Evolutionary conservation across 1,284 basidiomycete genomes (phyloP), one percentile per base, ranked within the genome.

Genomic region (Microbotryum intermedium): DNA sequence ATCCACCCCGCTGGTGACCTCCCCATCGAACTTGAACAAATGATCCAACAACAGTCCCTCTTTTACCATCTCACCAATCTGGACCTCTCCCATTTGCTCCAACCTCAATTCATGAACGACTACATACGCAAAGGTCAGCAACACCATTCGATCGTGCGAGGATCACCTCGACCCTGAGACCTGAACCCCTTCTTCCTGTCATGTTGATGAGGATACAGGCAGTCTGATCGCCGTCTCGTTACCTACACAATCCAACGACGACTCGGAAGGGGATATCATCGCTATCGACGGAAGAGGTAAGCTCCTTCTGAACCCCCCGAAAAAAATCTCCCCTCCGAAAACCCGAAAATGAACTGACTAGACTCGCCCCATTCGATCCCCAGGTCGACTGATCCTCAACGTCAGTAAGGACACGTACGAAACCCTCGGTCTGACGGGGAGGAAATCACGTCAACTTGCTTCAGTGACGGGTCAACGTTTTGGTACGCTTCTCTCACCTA

Each of bases 351-450:
- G n/a, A 16, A 5, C 34, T 39, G 34, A 39, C 3, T 39, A 11
- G 34, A 39, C 11, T 39, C n/a, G 20, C 47, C 21, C 26, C 8
- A 2, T 1, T 6, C 8, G 3, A 13, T 8, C 1, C 4, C 0
- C 56, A 67, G 65, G 65, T 20, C 60, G 65, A 11, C 58, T 67
- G 13, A 25, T 67, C 13, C 43, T 67, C 3, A 62, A 48, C 34
- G 58, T 67, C 6, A 43, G 53, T 1, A 67, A 67, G 20, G 53
- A 58, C 34, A 65, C 65, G 6, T 67, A 67, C 58, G 65, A 67
- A 29, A 23, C 58, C 1, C 60, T 67, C 21, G 65, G 65, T 5
- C 28, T 67, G 7, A 54, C 65, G 4, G 65, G 65, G 0, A 55
- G 65, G 3, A 39, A 39, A 39, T 39, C 34, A 13, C 34, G 34